Percentiles rank a stretch among this genome's conserved stretches.
Conservation (phyloP, 148 eudicot genomes). For the Polygonum maritimum region DNA sequence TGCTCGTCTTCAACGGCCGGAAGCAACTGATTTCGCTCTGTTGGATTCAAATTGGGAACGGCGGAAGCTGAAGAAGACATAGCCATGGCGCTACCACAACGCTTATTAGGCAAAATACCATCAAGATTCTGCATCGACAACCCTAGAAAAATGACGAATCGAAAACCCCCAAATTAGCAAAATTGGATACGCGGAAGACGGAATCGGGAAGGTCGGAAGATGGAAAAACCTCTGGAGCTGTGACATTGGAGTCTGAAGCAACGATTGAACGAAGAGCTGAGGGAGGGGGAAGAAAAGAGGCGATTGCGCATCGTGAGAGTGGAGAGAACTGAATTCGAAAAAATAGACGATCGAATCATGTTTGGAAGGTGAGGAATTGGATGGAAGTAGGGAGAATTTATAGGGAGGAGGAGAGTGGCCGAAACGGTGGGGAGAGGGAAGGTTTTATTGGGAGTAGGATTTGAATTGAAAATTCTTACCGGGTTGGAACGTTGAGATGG, state of each 20-base stretch:
- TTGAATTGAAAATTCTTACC: not conserved
- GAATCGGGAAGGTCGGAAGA: not conserved
- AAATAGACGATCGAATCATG: slow-evolving; percentile 1
- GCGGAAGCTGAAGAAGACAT: slow-evolving; percentile 7
- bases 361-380: not conserved
- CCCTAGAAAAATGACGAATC: not conserved
- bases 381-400: not conserved
- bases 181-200: not conserved
- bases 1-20: slow-evolving; percentile 27
- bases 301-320: not conserved
- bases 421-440: not conserved
- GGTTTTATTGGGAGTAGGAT: not conserved
- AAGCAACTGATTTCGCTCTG: slow-evolving; percentile 6
- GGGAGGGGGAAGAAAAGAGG: not conserved
- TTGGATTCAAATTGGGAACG: not conserved
- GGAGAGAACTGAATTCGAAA: not conserved
- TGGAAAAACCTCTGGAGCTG: not conserved
- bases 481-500: slow-evolving; percentile 2
- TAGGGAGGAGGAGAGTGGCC: not conserved
- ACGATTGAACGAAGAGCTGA: not conserved
- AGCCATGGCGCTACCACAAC: not conserved
- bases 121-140: not conserved
- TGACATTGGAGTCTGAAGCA: not conserved
- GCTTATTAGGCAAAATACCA: not conserved
- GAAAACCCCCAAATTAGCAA: not conserved